Percentiles rank a stretch among this genome's conserved stretches.
Conservation (phyloP, 2,329 filamentous ascomycete species). For the Diaporthe destruens region DNA sequence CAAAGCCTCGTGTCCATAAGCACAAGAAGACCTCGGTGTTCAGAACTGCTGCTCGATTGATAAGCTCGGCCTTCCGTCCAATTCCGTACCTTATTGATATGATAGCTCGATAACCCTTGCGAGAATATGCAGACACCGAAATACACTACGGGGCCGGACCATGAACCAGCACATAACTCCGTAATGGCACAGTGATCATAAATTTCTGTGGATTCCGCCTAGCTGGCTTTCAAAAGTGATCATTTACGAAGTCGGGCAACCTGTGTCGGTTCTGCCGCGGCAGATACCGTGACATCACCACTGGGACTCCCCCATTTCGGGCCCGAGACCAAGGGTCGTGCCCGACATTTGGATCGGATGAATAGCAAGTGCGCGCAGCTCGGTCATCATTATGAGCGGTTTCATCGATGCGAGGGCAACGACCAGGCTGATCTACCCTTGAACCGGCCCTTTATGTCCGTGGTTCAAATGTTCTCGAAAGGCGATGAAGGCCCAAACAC, state of each 20-base stretch:
- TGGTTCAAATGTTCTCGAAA: too few species aligned
- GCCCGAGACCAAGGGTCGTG: constrained; percentile 8
- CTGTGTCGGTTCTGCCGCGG: neutral
- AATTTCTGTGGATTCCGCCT: neutral
- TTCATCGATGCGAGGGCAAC: neutral
- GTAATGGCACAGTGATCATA: neutral
- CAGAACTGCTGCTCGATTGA: neutral
- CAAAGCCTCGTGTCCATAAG: neutral
- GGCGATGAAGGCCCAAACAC: neutral
- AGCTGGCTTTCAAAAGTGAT: neutral
- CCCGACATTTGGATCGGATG: constrained; percentile 28
- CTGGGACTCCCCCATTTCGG: constrained; percentile 28
- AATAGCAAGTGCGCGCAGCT: constrained; percentile 18
- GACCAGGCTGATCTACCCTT: neutral
- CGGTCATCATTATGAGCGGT: constrained; percentile 15
- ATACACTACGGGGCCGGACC: neutral
- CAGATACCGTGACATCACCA: constrained; percentile 32
- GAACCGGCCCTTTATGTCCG: too few species aligned
- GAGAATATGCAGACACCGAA: neutral
- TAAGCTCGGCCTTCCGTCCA: constrained; percentile 30
- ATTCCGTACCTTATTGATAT: neutral
- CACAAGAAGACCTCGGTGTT: neutral
- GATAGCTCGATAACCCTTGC: neutral
- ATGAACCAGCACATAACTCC: neutral
- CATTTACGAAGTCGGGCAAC: neutral